Evolutionary conservation across 345 rosid genomes (phyloP).

Genomic region (Raphanus raphanistrum): DNA sequence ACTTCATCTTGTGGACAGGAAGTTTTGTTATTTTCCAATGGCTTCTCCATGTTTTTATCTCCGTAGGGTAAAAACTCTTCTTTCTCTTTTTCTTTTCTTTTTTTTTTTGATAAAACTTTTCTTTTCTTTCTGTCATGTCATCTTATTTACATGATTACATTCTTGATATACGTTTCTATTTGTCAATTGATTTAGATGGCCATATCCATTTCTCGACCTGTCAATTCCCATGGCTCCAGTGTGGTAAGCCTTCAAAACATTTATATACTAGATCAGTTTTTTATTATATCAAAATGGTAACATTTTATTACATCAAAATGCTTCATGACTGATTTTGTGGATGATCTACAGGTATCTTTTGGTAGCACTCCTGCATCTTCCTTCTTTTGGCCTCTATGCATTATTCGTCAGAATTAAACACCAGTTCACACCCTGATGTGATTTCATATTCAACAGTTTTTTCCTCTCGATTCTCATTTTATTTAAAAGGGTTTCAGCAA

Average conservation of each 20-base stretch:
- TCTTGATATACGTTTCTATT: constrained; percentile 10
- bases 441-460: neutral
- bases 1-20: constrained; percentile 66
- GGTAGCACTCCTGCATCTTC: constrained; percentile 56
- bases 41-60: constrained; percentile 53
- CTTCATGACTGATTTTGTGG: neutral
- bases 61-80: constrained; percentile 40
- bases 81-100: no score
- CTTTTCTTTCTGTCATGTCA: no score
- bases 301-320: constrained; percentile 2
- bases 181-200: constrained; percentile 54
- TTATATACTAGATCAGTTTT: constrained; percentile 1
- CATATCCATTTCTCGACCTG: constrained; percentile 68
- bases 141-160: neutral
- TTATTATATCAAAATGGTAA: no score
- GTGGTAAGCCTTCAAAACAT: constrained; percentile 47
- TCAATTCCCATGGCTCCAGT: constrained; percentile 56
- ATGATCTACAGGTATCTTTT: constrained; percentile 51
- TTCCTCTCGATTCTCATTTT: neutral
- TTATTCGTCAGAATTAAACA: constrained; percentile 45
- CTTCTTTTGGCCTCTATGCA: constrained; percentile 55
- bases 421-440: constrained; percentile 20
- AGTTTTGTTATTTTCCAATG: constrained; percentile 61
- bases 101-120: no score
- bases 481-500: neutral